Conservation (phyloP, 306 rosid genomes). For the Luffa aegyptiaca region DNA sequence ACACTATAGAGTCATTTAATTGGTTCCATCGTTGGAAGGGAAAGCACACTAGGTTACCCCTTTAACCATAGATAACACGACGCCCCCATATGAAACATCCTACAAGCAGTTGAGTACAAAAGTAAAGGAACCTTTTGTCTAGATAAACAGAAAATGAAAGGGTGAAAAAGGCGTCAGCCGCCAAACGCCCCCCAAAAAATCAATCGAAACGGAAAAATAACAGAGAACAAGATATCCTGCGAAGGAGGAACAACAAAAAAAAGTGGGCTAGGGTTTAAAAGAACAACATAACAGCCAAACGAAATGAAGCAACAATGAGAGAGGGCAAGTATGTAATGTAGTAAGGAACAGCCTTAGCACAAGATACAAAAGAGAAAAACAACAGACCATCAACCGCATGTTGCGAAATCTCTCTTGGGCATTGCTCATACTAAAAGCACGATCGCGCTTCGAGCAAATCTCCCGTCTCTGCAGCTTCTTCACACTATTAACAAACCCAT, state of each 20-base stretch:
- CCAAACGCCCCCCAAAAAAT: background rate
- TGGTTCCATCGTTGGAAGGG: background rate
- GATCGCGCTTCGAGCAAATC: conserved; percentile 63
- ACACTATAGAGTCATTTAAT: background rate
- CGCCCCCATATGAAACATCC: background rate
- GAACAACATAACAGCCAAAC: background rate
- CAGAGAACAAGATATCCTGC: background rate
- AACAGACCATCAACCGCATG: conserved; percentile 57
- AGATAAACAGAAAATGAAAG: background rate
- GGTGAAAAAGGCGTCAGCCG: background rate
- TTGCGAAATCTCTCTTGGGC: conserved; percentile 72
- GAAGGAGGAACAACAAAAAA: background rate
- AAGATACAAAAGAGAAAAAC: background rate
- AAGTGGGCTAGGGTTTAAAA: background rate
- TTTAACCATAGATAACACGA: background rate
- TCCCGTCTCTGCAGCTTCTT: conserved; percentile 80
- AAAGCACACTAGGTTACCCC: background rate
- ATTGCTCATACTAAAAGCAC: conserved; percentile 59
- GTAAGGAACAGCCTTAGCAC: background rate
- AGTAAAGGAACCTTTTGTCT: background rate
- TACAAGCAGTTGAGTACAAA: background rate
- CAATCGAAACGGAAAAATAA: background rate
- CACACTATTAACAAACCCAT: conserved; percentile 39
- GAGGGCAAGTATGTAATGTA: background rate
- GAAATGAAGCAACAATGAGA: background rate